Evolutionary conservation across 257 asterid genomes (phyloP).

Genomic region (Gynochthodes officinalis): DNA sequence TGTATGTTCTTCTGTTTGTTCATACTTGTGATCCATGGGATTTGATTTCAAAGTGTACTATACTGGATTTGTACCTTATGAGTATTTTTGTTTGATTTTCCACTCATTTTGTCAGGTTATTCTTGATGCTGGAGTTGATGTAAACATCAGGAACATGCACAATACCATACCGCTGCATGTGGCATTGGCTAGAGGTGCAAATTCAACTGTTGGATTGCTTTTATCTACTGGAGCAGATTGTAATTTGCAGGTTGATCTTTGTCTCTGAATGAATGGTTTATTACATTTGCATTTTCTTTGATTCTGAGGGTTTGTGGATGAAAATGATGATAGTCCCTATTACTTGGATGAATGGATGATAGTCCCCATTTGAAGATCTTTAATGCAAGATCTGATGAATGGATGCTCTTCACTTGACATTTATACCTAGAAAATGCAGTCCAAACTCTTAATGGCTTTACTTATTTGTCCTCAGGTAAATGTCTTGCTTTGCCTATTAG

Average conservation of each 20-base stretch:
- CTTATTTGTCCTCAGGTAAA: neutral
- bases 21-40: constrained; percentile 6
- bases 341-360: neutral
- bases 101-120: constrained; percentile 49
- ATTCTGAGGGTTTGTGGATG: neutral
- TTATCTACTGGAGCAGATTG: constrained; percentile 94
- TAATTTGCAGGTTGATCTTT: constrained; percentile 68
- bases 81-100: neutral
- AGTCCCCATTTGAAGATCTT: neutral
- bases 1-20: neutral
- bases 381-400: neutral
- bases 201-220: constrained; percentile 89
- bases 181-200: constrained; percentile 98
- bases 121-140: constrained; percentile 94
- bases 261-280: neutral
- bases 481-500: too few species aligned
- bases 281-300: neutral
- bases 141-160: constrained; percentile 78
- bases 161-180: constrained; percentile 94
- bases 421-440: neutral
- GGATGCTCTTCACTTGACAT: neutral
- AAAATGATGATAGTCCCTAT: neutral
- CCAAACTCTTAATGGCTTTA: neutral
- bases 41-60: neutral
- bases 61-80: neutral